Base-by-base conservation (phyloP, 192 early-diverging fungal species). In the Backusella macrospora region DNA sequence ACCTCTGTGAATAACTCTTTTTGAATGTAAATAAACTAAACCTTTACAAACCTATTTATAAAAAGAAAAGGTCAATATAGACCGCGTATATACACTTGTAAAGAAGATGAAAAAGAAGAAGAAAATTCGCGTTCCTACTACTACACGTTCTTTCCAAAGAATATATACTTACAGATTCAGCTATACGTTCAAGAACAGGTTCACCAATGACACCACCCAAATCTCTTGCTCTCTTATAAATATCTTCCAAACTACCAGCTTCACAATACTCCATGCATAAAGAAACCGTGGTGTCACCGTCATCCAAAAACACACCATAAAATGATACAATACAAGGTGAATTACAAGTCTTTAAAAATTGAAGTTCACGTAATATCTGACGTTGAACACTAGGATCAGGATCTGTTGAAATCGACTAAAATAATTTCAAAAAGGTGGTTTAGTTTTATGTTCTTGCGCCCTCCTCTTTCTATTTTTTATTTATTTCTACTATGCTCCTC, bases 241-340 rank as follows among this genome's bases (percentile, higher is more conserved):
- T 92, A 39, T 87, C 85, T 72, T 99, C 96, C 44, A 99, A 86
- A 63, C 94, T 96, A 21, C 98, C 97, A 9, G 91, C 89, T 75
- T 94, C 92, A 84, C 96, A 96, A 77, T 92, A 98, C 85, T 99
- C 98, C 93, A 99, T 98, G 80, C 94, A 97, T 46, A 99, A 94
- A 5, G 92, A 94, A 6, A 99, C 88, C 3, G 89, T 89, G 59
- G 85, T 83, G 62, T 91, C 90, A 66, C 88, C 92, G 21, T 94
- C 93, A 55, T 93, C 88, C 55, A 93, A 84, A 72, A 92, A 98
- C 7, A 96, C 94, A 48, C 98, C 98, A 74, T 93, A 99, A 75
- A 92, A 99, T 18, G 93, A 91, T 0, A 99, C 96, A 69, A 99
- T 97, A 77, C 95, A 94, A 21, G 93, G 92, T 38, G 93, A 95